Conservation (phyloP, 306 rosid genomes). For the Glycine soja region DNA sequence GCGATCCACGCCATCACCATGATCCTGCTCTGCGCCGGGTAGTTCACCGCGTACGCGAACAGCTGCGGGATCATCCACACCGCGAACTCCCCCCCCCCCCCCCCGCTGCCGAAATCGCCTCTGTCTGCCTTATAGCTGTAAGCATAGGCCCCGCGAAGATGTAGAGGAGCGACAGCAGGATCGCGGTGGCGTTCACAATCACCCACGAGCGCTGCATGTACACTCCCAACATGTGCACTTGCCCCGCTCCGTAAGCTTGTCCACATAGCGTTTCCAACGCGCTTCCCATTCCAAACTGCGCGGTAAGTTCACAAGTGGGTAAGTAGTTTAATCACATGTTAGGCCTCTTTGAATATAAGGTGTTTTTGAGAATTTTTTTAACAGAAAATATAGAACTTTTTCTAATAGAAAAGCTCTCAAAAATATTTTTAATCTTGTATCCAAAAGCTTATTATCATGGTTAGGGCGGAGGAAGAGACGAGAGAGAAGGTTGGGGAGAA, state of each 20-base stretch:
- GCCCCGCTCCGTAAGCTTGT: conserved; percentile 87
- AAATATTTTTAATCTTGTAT: no score
- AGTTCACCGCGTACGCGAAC: conserved; percentile 83
- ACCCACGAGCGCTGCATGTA: conserved; percentile 96
- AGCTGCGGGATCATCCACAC: conserved; percentile 93
- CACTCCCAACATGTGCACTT: conserved; percentile 76
- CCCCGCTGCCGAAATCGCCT: conserved; percentile 70
- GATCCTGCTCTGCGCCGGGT: conserved; percentile 93
- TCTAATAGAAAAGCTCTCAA: no score
- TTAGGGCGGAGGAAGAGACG: conserved; percentile 71
- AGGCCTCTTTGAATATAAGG: no score
- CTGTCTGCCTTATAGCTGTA: conserved; percentile 68
- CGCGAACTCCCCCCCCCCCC: conserved; percentile 72
- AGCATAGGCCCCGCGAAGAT: conserved; percentile 66
- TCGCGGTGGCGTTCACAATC: conserved; percentile 60
- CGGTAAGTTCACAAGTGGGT: no score
- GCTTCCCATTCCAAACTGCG: conserved; percentile 96
- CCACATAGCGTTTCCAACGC: conserved; percentile 94
- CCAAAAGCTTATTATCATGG: no score
- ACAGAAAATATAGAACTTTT: no score
- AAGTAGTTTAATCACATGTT: no score
- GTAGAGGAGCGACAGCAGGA: conserved; percentile 56
- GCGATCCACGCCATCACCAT: conserved; percentile 88
- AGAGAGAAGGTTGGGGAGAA: conserved; percentile 65
- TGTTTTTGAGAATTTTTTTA: no score